These are phyloP conservation scores for Phycomyces nitens DNA, from an alignment of 192 early-diverging fungal species.

Conservation along the genomic window DNA sequence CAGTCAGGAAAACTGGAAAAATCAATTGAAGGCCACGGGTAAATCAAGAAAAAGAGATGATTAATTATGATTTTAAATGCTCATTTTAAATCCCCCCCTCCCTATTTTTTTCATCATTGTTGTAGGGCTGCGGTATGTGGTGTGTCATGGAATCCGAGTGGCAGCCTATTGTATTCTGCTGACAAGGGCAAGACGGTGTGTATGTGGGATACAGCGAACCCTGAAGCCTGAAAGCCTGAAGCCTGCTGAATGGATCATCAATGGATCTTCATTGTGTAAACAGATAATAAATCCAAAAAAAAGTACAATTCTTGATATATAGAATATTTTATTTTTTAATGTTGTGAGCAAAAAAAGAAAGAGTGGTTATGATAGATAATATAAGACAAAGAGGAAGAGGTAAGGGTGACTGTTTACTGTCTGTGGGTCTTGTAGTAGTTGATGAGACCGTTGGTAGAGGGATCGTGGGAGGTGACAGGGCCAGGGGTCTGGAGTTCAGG, in stretches of 20 bases:
- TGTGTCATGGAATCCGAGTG: conserved; percentile 61
- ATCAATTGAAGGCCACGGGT: conserved; percentile 67
- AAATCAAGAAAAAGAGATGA: conserved; percentile 19
- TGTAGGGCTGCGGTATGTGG: conserved; percentile 58
- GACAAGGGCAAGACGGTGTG: conserved; percentile 60
- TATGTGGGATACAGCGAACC: conserved; percentile 43
- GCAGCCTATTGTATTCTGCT: conserved; percentile 64
- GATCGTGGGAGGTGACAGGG: conserved; percentile 74
- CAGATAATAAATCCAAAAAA: too few species aligned
- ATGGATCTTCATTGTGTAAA: too few species aligned
- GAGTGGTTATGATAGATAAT: background rate
- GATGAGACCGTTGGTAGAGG: conserved; percentile 94
- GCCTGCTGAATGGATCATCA: too few species aligned
- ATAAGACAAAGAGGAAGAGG: background rate
- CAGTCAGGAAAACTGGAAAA: conserved; percentile 62
- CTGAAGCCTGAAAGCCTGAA: background rate
- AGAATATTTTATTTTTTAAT: too few species aligned
- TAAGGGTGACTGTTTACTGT: too few species aligned
- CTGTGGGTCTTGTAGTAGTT: conserved; percentile 80
- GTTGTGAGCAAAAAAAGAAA: background rate
- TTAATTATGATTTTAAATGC: background rate
- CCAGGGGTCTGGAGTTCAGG: conserved; percentile 72
- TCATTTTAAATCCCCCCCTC: too few species aligned
- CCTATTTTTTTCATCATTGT: background rate
- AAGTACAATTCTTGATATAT: too few species aligned